Conservation (phyloP, 352 stramenopile genomes). For the Phytophthora vignae region DNA sequence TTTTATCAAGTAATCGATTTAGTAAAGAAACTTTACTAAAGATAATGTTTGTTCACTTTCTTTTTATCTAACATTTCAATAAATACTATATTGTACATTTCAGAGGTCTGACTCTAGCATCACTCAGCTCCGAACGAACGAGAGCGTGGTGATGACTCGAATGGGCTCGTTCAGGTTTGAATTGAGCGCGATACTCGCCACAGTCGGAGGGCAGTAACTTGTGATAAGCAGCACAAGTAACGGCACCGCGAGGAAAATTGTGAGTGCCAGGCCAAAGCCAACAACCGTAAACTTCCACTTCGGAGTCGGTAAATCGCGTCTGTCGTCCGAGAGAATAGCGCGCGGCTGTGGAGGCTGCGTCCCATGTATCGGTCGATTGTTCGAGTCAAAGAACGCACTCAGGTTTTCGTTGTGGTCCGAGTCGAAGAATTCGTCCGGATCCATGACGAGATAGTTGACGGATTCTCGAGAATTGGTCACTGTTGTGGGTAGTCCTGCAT, state of each 20-base stretch:
- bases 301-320: slow-evolving; percentile 17
- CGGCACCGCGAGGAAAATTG: slow-evolving; percentile 21
- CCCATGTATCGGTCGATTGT: slow-evolving; percentile 29
- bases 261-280: slow-evolving; percentile 2
- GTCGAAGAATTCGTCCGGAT: slow-evolving; percentile 25
- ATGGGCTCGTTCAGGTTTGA: slow-evolving; percentile 51
- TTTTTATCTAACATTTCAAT: too few species aligned
- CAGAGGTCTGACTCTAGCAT: background rate
- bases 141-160: slow-evolving; percentile 30
- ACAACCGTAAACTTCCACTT: slow-evolving; percentile 17
- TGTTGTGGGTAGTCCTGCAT: slow-evolving; percentile 1
- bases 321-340: slow-evolving; percentile 31
- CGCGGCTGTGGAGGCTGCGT: slow-evolving; percentile 22
- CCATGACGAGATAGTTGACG: slow-evolving; percentile 38
- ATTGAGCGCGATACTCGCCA: slow-evolving; percentile 51
- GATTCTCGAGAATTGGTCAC: slow-evolving; percentile 9
- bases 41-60: too few species aligned
- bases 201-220: slow-evolving; percentile 27
- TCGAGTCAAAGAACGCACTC: slow-evolving; percentile 37
- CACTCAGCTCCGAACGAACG: slow-evolving; percentile 2
- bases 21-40: too few species aligned
- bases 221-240: slow-evolving; percentile 30
- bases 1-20: too few species aligned
- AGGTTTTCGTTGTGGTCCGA: slow-evolving; percentile 17
- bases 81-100: background rate